Evolutionary conservation across 495 filamentous ascomycete species (phyloP).

Genomic region (Aspergillus bertholletiae): DNA sequence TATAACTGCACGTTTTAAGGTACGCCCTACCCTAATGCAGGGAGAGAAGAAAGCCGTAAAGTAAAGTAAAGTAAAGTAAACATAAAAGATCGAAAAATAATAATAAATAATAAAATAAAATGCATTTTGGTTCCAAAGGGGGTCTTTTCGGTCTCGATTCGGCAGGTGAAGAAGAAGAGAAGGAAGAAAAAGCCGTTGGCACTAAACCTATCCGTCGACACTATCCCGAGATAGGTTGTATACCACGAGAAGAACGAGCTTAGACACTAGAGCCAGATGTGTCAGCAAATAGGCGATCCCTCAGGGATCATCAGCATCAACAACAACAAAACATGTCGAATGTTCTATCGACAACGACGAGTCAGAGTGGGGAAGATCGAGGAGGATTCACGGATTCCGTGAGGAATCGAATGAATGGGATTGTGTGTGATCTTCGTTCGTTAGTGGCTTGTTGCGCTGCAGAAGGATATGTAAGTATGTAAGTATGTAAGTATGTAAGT

Average conservation of each 20-base stretch:
- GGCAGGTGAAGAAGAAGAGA: too few species aligned
- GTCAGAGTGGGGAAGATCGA: neutral
- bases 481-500: neutral
- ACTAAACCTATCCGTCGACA: neutral
- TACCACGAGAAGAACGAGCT: neutral
- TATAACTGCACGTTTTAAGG: too few species aligned
- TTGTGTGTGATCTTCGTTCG: neutral
- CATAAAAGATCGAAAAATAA: too few species aligned
- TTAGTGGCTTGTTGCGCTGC: neutral
- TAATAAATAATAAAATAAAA: too few species aligned
- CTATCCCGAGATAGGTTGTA: neutral
- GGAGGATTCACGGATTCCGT: neutral
- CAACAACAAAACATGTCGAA: neutral
- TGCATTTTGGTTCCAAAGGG: too few species aligned
- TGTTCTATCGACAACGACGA: neutral
- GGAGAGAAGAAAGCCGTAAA: too few species aligned
- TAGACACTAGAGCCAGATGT: neutral
- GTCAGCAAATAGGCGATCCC: neutral
- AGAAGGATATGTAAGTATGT: neutral
- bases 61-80: too few species aligned
- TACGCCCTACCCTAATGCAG: too few species aligned
- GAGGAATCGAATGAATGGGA: neutral
- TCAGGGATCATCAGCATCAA: neutral
- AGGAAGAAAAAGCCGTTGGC: neutral
- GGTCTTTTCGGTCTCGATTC: too few species aligned